Evolutionary conservation across 2,329 filamentous ascomycete genomes (phyloP).

Genomic region (Hypoxylon sp.): DNA sequence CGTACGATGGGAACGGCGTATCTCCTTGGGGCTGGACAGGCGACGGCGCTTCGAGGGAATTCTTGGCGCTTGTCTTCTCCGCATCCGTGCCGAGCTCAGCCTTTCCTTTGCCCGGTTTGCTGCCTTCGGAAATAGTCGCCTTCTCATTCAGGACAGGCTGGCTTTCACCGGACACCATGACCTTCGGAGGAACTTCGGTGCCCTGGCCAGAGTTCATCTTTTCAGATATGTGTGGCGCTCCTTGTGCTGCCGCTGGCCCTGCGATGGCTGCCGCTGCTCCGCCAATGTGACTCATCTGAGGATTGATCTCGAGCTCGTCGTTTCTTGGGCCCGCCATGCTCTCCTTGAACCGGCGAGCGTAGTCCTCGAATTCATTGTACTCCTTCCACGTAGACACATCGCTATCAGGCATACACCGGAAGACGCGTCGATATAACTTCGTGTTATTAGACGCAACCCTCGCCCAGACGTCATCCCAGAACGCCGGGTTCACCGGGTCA

Average conservation of each 20-base stretch:
- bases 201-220: constrained; percentile 31
- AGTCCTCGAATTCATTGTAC: constrained; percentile 84
- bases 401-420: constrained; percentile 95
- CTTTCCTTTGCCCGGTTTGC: constrained; percentile 29
- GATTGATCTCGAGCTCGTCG: constrained; percentile 60
- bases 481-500: constrained; percentile 82
- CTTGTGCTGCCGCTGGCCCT: constrained; percentile 40
- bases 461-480: constrained; percentile 89
- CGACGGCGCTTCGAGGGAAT: constrained; percentile 49
- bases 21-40: constrained; percentile 54
- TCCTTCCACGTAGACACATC: constrained; percentile 93
- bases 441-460: constrained; percentile 92
- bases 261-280: constrained; percentile 37
- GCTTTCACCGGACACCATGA: constrained; percentile 29
- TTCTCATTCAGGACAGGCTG: constrained; percentile 38
- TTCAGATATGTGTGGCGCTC: constrained; percentile 37
- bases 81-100: constrained; percentile 29
- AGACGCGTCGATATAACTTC: constrained; percentile 89
- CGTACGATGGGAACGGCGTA: constrained; percentile 57
- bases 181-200: constrained; percentile 30
- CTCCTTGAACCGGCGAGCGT: constrained; percentile 78
- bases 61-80: constrained; percentile 34
- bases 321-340: constrained; percentile 65
- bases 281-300: constrained; percentile 41
- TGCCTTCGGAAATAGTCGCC: constrained; percentile 20